A percentile compares a stretch with the other conserved stretches of the same genome.
phyloP scores from a whole-genome alignment of 129 eudicot genomes.

The Chrysanthemum lavandulifolium region DNA sequence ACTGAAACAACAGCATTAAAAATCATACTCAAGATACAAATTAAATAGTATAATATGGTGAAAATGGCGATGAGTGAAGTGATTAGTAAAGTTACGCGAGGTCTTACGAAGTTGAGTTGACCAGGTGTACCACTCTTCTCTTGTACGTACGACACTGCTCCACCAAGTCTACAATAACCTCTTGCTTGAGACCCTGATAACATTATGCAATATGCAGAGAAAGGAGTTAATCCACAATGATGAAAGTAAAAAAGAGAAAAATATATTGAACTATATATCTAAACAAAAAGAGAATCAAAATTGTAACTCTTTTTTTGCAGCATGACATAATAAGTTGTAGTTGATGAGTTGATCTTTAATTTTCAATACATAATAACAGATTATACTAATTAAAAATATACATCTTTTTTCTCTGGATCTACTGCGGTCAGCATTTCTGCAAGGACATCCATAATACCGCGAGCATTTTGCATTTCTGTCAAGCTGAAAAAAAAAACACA shows the following conservation, averaged over 20 bases:
- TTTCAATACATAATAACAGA: not conserved
- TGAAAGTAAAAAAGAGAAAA: not conserved
- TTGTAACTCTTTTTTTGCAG: too few species aligned
- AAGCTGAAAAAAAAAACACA: slow-evolving; percentile 42
- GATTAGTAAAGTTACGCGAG: slow-evolving; percentile 6
- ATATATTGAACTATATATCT: too few species aligned
- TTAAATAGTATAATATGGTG: not conserved
- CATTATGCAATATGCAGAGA: not conserved
- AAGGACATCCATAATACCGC: slow-evolving; percentile 96
- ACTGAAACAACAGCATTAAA: not conserved
- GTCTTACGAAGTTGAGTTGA: slow-evolving; percentile 98
- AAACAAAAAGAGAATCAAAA: too few species aligned
- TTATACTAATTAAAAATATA: slow-evolving; percentile 17
- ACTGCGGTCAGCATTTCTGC: slow-evolving; percentile 91
- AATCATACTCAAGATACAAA: not conserved
- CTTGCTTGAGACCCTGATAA: slow-evolving; percentile 75
- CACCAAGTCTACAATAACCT: slow-evolving; percentile 90
- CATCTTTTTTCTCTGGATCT: slow-evolving; percentile 84
- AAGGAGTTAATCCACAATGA: not conserved
- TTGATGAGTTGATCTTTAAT: too few species aligned
- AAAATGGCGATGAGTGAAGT: not conserved
- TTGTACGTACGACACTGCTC: slow-evolving; percentile 93
- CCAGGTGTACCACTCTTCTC: slow-evolving; percentile 95
- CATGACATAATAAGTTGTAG: too few species aligned
- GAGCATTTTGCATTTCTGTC: slow-evolving; percentile 94